These are phyloP conservation scores for Emericellopsis atlantica DNA, from an alignment of 2,329 filamentous ascomycete genomes.

Conservation along the genomic window DNA sequence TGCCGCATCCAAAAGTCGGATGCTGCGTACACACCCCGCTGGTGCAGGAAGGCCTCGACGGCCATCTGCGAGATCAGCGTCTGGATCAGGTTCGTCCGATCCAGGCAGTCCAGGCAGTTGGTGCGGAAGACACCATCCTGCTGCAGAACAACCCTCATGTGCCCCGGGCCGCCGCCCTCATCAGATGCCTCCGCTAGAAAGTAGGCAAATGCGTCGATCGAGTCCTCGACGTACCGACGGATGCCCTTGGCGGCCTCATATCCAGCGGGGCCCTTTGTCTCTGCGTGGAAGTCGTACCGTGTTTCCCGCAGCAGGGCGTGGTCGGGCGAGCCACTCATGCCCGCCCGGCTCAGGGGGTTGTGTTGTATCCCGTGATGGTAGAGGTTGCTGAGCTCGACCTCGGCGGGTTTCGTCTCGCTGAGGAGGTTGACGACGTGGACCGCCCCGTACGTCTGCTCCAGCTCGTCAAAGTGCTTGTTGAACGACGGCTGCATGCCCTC, in stretches of 20 bases:
- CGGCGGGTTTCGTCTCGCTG: conserved; percentile 78
- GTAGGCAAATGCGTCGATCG: conserved; percentile 83
- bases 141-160: conserved; percentile 62
- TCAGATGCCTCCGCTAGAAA: conserved; percentile 60
- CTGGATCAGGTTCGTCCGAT: conserved; percentile 91
- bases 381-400: conserved; percentile 68
- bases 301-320: conserved; percentile 69
- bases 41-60: conserved; percentile 68
- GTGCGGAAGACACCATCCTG: conserved; percentile 94
- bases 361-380: conserved; percentile 68
- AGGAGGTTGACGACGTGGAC: conserved; percentile 89
- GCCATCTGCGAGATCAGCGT: conserved; percentile 93
- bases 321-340: conserved; percentile 42
- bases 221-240: conserved; percentile 61
- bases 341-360: conserved; percentile 55
- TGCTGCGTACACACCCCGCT: conserved; percentile 54
- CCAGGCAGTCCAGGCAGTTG: conserved; percentile 91
- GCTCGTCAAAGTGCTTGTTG: conserved; percentile 83
- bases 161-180: conserved; percentile 27
- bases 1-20: conserved; percentile 88
- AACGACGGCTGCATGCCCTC: conserved; percentile 93
- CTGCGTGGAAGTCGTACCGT: conserved; percentile 93
- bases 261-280: conserved; percentile 73
- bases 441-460: conserved; percentile 77
- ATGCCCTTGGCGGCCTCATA: conserved; percentile 89